A percentile compares a stretch with the other conserved stretches of the same genome.
Conservation (phyloP, 2,329 filamentous ascomycete genomes). For the Basipetospora chlamydospora region DNA sequence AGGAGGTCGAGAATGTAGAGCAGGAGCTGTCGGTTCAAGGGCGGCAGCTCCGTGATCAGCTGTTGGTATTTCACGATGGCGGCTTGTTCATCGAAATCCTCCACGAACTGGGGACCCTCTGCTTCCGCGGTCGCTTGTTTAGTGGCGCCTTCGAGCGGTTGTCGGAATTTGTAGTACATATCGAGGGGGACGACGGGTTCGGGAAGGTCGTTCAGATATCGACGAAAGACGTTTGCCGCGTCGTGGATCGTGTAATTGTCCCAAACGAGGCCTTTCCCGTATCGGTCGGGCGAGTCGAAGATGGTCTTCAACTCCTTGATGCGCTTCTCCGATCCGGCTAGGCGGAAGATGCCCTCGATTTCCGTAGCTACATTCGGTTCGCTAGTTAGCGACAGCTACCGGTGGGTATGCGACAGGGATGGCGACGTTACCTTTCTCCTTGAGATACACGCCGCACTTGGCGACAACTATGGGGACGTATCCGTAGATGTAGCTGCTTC, state of each 20-base stretch:
- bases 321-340: constrained; percentile 91
- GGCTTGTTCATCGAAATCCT: constrained; percentile 44
- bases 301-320: constrained; percentile 90
- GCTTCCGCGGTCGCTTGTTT: constrained; percentile 59
- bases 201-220: constrained; percentile 90
- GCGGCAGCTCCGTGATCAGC: constrained; percentile 83
- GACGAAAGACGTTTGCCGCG: constrained; percentile 86
- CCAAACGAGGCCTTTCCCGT: constrained; percentile 95
- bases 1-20: constrained; percentile 92
- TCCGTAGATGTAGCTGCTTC: constrained; percentile 93
- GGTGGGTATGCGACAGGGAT: too few species aligned
- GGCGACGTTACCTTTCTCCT: constrained; percentile 75
- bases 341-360: constrained; percentile 88
- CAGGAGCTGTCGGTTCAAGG: constrained; percentile 82
- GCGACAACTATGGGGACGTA: constrained; percentile 97
- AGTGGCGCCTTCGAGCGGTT: constrained; percentile 58
- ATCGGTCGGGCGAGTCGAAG: constrained; percentile 89
- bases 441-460: constrained; percentile 93
- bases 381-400: too few species aligned
- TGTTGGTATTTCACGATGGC: constrained; percentile 77
- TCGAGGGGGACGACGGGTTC: constrained; percentile 93
- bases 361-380: constrained; percentile 91
- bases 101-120: constrained; percentile 54
- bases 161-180: constrained; percentile 81
- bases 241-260: constrained; percentile 96